These are phyloP conservation scores for Arctium minus DNA, from an alignment of 129 eudicot genomes.

Conservation along the genomic window DNA sequence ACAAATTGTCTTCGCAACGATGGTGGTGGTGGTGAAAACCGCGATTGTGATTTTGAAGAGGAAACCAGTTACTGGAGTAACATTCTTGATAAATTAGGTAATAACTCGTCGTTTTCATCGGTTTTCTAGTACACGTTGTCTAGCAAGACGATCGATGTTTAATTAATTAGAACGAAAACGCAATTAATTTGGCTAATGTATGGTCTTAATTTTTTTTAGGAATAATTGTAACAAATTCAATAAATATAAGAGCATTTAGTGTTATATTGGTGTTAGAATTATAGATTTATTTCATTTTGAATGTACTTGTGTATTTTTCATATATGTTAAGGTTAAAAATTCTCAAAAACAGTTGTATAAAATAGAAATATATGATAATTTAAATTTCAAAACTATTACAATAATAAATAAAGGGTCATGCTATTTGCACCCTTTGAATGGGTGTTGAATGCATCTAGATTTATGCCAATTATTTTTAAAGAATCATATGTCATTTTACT, in stretches of 20 bases:
- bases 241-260: conserved; percentile 2
- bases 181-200: not conserved
- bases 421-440: no score
- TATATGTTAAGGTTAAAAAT: no score
- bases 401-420: no score
- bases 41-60: conserved; percentile 26
- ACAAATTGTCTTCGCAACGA: conserved; percentile 11
- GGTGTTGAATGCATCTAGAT: no score
- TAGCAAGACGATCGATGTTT: not conserved
- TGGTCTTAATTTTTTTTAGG: not conserved
- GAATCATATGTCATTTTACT: no score
- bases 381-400: no score
- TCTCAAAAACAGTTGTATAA: no score
- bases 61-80: conserved; percentile 45
- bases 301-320: no score
- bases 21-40: not conserved
- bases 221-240: conserved; percentile 14
- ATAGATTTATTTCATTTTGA: not conserved
- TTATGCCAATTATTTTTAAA: no score
- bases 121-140: conserved; percentile 2
- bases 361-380: no score
- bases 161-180: not conserved
- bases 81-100: conserved; percentile 31
- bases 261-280: not conserved
- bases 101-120: conserved; percentile 22